These are phyloP conservation scores for Fraxinus greggii DNA, from an alignment of 305 asterid genomes.

Conservation along the genomic window DNA sequence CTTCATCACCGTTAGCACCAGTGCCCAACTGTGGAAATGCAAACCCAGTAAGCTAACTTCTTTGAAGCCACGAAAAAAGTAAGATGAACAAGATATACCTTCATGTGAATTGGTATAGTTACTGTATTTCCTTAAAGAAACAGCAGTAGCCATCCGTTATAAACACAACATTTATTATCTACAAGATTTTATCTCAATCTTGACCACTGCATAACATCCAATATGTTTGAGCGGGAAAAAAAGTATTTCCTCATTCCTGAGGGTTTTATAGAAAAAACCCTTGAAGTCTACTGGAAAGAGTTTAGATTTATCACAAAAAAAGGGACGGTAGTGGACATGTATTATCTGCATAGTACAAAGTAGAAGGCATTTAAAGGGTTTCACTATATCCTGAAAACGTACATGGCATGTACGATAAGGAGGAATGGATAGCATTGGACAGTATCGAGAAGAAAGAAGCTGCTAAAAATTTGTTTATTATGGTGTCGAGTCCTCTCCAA, in stretches of 20 bases:
- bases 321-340: background rate
- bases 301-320: constrained; percentile 10
- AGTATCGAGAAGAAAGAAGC: background rate
- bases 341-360: background rate
- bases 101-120: background rate
- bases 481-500: background rate
- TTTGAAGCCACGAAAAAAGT: background rate
- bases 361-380: background rate
- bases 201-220: constrained; percentile 7
- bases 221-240: background rate
- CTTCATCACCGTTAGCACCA: constrained; percentile 63
- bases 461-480: background rate
- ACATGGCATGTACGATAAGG: background rate
- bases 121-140: background rate
- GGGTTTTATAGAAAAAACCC: background rate
- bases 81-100: background rate
- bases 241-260: background rate
- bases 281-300: background rate
- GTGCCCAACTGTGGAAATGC: constrained; percentile 61
- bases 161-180: background rate
- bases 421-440: background rate
- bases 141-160: background rate
- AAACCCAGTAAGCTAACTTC: constrained; percentile 29
- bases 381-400: constrained; percentile 11
- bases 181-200: background rate